Evolutionary conservation across 163 green algal genomes (phyloP).

Genomic region (Scenedesmus sp.): DNA sequence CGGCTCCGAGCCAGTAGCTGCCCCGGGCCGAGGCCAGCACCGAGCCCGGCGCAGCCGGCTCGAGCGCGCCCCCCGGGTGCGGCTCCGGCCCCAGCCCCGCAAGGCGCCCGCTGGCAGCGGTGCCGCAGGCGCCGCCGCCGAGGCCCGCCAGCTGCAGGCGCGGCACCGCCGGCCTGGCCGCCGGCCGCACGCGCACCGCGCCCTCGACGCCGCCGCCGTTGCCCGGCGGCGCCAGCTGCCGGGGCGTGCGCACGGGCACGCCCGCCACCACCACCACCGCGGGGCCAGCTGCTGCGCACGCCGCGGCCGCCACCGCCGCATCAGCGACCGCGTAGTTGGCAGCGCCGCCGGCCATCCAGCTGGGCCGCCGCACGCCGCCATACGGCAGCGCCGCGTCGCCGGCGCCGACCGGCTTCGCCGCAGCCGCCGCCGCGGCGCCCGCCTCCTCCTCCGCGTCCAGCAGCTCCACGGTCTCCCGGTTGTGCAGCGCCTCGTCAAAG

Average conservation of each 20-base stretch:
- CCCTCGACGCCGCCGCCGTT: neutral
- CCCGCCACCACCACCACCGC: slow-evolving; percentile 7
- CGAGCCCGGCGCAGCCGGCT: slow-evolving; percentile 11
- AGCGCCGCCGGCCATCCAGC: neutral
- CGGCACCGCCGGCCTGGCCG: neutral
- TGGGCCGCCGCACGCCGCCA: neutral
- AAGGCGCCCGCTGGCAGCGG: neutral
- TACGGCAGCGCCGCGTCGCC: neutral
- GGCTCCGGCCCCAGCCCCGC: neutral
- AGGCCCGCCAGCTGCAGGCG: neutral
- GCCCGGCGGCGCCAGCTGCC: neutral
- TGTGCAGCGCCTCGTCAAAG: slow-evolving; percentile 30
- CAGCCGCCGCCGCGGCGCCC: slow-evolving; percentile 4
- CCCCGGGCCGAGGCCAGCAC: slow-evolving; percentile 19
- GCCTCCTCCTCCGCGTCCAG: neutral
- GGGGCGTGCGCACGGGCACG: slow-evolving; percentile 8
- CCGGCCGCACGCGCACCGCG: neutral
- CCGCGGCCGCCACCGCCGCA: neutral
- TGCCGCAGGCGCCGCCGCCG: slow-evolving; percentile 12
- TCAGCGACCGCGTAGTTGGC: neutral
- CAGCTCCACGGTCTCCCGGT: slow-evolving; percentile 6
- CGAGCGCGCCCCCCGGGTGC: neutral
- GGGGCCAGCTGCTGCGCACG: neutral
- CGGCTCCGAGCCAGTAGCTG: slow-evolving; percentile 24
- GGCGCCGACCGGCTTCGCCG: too few species aligned